A percentile compares a stretch with the other conserved stretches of the same genome.
phyloP scores from a whole-genome alignment of 305 asterid genomes.

The Fraxinus xanthoxyloides region DNA sequence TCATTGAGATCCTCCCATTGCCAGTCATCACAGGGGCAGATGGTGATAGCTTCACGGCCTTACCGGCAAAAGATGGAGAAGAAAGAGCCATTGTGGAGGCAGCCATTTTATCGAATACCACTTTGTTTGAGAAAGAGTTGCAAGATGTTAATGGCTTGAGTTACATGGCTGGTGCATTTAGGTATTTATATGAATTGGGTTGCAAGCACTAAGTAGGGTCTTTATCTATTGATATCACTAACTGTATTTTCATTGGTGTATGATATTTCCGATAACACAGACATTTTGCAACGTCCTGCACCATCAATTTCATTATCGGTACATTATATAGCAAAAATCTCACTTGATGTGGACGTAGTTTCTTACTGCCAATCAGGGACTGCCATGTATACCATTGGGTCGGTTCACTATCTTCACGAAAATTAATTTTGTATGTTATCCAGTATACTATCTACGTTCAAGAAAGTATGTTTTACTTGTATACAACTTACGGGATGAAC shows the following conservation, averaged over 20 bases:
- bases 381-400: background rate
- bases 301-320: background rate
- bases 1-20: slow-evolving; percentile 24
- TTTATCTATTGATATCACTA: background rate
- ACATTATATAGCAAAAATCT: background rate
- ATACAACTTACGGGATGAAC: no score
- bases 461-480: no score
- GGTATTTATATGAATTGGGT: background rate
- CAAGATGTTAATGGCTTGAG: no score
- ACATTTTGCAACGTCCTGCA: background rate
- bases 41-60: slow-evolving; percentile 21
- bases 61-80: slow-evolving; percentile 22
- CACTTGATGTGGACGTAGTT: background rate
- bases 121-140: no score
- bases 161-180: no score
- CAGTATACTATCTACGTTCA: no score
- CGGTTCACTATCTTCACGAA: background rate
- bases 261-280: background rate
- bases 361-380: background rate
- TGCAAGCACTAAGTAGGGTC: background rate
- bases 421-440: no score
- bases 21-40: slow-evolving; percentile 15
- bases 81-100: slow-evolving; percentile 27
- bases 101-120: slow-evolving; percentile 2
- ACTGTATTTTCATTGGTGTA: background rate